Base-by-base conservation (phyloP, 139 green algal genomes). In the Pycnococcus provasolii region DNA sequence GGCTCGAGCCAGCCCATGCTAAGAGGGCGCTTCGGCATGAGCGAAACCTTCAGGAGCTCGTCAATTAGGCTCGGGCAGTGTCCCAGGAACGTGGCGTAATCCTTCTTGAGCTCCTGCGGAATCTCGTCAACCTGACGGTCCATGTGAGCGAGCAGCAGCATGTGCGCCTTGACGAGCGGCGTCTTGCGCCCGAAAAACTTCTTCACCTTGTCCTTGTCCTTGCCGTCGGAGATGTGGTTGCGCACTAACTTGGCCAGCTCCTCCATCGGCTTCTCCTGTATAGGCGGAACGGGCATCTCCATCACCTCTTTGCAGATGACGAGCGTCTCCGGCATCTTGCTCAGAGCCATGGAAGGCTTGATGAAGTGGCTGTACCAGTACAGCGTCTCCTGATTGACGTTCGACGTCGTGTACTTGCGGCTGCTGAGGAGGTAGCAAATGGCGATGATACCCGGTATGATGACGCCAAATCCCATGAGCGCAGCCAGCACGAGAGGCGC, bases 31-130 rank as follows among this genome's bases (percentile, higher is more conserved):
- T 53, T 50, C 52, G 52, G 51, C 39, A 67, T 47, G 39, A 70
- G 40, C 6, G 11, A n/a, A 37, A 77, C 74, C 73, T 80, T 80
- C 15, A 81, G 59, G 42, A 81, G 73, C 68, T 82, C 75, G 42
- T 81, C 75, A 37, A 83, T 39, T 4, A 81, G 60, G 11, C 53
- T 68, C 37, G 75, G 75, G 11, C 26, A 11, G 26, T 82, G 65
- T 15, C 42, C 41, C 2, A 81, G 75, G 8, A 83, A 46, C 11
- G 55, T 39, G 4, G 60, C 13, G 42, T 78, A 65, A 63, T 81
- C 67, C 42, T n/a, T 9, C 75, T 77, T 15, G 53, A 81, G 61
- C 26, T 13, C 66, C 4, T 3, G 11, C 11, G 45, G 58, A 7
- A 80, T 67, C 3, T 78, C 61, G 48, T 54, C 62, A 41, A 11